phyloP scores from a whole-genome alignment of 306 rosid species.

The Vigna mungo region DNA sequence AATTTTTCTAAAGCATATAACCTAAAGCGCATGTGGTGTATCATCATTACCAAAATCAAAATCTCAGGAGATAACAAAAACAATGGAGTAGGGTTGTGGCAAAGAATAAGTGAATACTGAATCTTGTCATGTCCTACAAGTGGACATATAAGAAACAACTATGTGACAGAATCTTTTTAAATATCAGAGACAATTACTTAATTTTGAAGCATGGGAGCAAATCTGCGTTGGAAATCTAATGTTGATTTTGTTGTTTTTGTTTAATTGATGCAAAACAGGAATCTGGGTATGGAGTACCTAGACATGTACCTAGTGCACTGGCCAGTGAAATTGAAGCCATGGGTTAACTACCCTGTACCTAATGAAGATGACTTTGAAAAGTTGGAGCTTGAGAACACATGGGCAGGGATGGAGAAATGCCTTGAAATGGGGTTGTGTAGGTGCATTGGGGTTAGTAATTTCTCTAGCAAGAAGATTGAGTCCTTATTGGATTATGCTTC shows the following conservation, averaged over 20 bases:
- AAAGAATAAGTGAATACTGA: background rate
- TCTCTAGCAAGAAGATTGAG: constrained; percentile 72
- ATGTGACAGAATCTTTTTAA: constrained; percentile 29
- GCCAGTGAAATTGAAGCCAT: constrained; percentile 89
- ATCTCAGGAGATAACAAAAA: constrained; percentile 16
- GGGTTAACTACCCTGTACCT: constrained; percentile 76
- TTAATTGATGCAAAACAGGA: constrained; percentile 56
- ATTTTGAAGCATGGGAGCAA: constrained; percentile 11
- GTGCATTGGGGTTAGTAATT: constrained; percentile 91
- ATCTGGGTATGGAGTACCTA: constrained; percentile 73
- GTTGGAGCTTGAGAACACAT: constrained; percentile 70
- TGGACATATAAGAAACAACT: background rate
- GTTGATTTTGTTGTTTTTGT: constrained; percentile 16
- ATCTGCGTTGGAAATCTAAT: constrained; percentile 17
- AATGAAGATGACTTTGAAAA: constrained; percentile 80
- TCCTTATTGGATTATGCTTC: constrained; percentile 68
- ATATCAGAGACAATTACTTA: background rate
- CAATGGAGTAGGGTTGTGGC: constrained; percentile 10
- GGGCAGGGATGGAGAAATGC: constrained; percentile 92
- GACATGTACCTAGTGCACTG: constrained; percentile 96
- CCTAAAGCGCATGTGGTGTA: constrained; percentile 22
- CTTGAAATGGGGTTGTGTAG: constrained; percentile 78
- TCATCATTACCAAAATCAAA: constrained; percentile 17
- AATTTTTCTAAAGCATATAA: constrained; percentile 6
- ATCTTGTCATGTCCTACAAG: background rate